Evolutionary conservation across 768 basidiomycete species (phyloP).

Genomic region (Auriscalpium orientale): DNA sequence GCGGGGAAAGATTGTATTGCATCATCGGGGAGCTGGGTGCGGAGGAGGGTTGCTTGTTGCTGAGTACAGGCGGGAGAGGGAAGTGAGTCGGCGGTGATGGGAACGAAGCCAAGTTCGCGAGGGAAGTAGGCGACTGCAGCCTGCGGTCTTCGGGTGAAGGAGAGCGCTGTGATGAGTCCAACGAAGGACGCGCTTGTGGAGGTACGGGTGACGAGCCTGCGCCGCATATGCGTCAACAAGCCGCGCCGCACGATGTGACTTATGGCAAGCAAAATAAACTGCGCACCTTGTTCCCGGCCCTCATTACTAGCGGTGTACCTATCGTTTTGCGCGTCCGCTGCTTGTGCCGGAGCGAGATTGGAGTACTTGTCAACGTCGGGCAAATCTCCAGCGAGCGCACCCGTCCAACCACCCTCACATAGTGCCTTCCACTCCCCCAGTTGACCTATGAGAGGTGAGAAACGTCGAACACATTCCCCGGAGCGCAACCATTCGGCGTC

Average conservation of each 20-base stretch:
- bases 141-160: constrained; percentile 13
- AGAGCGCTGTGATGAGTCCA: neutral
- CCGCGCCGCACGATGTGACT: neutral
- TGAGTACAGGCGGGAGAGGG: constrained; percentile 44
- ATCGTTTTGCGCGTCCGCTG: neutral
- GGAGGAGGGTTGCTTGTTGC: constrained; percentile 7
- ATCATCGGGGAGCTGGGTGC: neutral
- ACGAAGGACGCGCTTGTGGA: neutral
- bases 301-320: neutral
- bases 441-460: constrained; percentile 59
- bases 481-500: constrained; percentile 71
- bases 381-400: constrained; percentile 39
- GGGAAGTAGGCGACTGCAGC: constrained; percentile 34
- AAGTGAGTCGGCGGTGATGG: constrained; percentile 68
- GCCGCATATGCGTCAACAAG: neutral
- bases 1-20: neutral
- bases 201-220: neutral
- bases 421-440: constrained; percentile 66
- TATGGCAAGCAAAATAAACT: no score
- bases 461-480: constrained; percentile 65
- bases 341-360: neutral
- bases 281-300: no score
- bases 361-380: constrained; percentile 21
- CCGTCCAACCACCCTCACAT: constrained; percentile 72
- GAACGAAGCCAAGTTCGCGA: constrained; percentile 68